A percentile compares a stretch with the other conserved stretches of the same genome.
Conservation (phyloP, 192 early-diverging fungal species). For the Dissophora globulifera region DNA sequence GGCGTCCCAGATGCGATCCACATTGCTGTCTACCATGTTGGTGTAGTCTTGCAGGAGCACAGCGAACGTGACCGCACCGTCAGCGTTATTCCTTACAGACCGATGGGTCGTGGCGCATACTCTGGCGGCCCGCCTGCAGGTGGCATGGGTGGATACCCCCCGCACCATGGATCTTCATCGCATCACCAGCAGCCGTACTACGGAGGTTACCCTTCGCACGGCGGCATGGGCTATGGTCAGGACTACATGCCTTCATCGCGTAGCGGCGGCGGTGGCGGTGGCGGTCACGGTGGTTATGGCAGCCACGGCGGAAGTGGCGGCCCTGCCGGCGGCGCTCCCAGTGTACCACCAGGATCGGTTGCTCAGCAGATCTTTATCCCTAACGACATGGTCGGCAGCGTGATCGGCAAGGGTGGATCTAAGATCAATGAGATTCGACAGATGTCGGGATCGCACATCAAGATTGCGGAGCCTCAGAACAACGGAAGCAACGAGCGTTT, state of each 20-base stretch:
- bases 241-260: constrained; percentile 51
- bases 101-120: constrained; percentile 51
- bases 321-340: constrained; percentile 8
- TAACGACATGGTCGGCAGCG: constrained; percentile 83
- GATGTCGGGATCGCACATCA: constrained; percentile 84
- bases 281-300: constrained; percentile 12
- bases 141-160: constrained; percentile 47
- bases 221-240: constrained; percentile 53
- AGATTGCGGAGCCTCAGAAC: constrained; percentile 82
- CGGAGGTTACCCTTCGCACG: constrained; percentile 47
- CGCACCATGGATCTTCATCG: constrained; percentile 34
- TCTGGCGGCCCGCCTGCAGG: constrained; percentile 37
- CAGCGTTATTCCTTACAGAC: constrained; percentile 79
- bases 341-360: constrained; percentile 56
- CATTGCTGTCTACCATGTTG: constrained; percentile 85
- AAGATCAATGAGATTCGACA: constrained; percentile 86
- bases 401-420: constrained; percentile 93
- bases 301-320: constrained; percentile 3
- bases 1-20: constrained; percentile 88
- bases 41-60: constrained; percentile 79
- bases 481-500: constrained; percentile 76
- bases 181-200: constrained; percentile 53
- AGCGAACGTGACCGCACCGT: constrained; percentile 65
- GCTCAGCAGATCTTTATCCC: constrained; percentile 74
- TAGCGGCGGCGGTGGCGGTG: constrained; percentile 12